Percentiles rank a stretch among this genome's conserved stretches.
Conservation (phyloP, 768 basidiomycete genomes). For the Candolleomyces eurysporus region DNA sequence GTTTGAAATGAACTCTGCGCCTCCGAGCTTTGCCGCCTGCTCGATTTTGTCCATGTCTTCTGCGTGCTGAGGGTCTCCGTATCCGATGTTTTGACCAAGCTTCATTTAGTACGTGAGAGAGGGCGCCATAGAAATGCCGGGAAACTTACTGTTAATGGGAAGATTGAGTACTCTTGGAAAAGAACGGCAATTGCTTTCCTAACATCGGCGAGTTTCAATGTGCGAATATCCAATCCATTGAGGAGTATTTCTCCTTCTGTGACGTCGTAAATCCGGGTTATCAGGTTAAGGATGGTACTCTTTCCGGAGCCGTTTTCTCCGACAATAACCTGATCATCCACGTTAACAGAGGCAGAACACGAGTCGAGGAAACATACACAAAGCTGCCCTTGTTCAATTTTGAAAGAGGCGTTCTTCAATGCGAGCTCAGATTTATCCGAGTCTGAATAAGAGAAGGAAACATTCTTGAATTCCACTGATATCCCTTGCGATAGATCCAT, state of each 20-base stretch:
- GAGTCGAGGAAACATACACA: constrained; percentile 49
- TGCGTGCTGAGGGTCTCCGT: constrained; percentile 61
- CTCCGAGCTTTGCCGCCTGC: constrained; percentile 68
- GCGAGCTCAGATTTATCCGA: constrained; percentile 39
- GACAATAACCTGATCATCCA: constrained; percentile 59
- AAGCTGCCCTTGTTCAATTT: constrained; percentile 64
- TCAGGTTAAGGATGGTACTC: constrained; percentile 75
- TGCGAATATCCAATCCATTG: constrained; percentile 61
- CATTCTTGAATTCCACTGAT: constrained; percentile 47
- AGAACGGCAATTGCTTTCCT: constrained; percentile 66
- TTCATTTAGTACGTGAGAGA: constrained; percentile 20
- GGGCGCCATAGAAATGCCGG: not conserved
- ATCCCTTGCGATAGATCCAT: constrained; percentile 15
- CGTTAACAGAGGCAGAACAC: not conserved
- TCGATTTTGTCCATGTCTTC: constrained; percentile 53
- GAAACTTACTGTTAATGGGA: constrained; percentile 68
- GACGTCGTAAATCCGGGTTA: constrained; percentile 68
- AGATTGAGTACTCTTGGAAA: constrained; percentile 81
- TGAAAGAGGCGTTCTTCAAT: constrained; percentile 64
- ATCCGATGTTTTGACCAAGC: constrained; percentile 76
- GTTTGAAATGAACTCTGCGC: constrained; percentile 55
- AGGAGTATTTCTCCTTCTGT: constrained; percentile 66
- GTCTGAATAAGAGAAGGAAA: constrained; percentile 70
- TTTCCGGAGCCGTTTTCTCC: constrained; percentile 81
- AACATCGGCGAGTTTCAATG: constrained; percentile 58